A percentile compares a stretch with the other conserved stretches of the same genome.
Conservation (phyloP, 345 rosid genomes). For the Zanthoxylum bungeanum region DNA sequence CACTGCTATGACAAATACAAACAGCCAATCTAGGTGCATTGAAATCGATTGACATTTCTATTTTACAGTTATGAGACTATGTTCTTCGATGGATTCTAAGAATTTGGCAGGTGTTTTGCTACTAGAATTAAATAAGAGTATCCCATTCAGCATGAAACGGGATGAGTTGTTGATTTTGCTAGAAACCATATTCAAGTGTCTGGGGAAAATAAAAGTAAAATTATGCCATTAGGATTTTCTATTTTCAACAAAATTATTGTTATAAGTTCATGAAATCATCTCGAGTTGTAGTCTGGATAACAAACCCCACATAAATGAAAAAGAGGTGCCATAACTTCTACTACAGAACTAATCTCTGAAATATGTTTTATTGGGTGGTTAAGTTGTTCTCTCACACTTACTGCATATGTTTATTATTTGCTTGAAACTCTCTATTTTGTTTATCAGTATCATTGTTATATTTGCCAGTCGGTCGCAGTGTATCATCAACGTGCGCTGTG, state of each 20-base stretch:
- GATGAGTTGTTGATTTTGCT: not conserved
- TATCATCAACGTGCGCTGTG: slow-evolving; percentile 64
- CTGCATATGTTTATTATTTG: not conserved
- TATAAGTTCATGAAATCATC: not conserved
- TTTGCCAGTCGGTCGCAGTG: slow-evolving; percentile 92
- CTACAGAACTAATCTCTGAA: not conserved
- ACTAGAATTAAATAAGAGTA: not conserved
- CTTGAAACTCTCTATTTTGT: not conserved
- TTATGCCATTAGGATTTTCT: not conserved
- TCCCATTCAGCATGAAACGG: not conserved
- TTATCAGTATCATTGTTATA: not conserved
- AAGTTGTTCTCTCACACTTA: not conserved
- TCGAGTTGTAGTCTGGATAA: not conserved
- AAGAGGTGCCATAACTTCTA: not conserved
- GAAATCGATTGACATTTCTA: not conserved
- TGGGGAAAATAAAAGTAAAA: not conserved
- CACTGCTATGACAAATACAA: slow-evolving; percentile 75
- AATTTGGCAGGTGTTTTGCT: not conserved
- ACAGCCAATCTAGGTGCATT: slow-evolving; percentile 78
- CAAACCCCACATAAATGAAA: not conserved
- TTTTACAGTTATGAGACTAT: not conserved
- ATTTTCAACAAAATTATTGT: not conserved
- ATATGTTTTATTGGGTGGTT: not conserved
- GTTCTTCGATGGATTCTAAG: not conserved
- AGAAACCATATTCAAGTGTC: not conserved